Evolutionary conservation across 225 moss, liverwort and hornwort genomes (phyloP).

Genomic region (Physcomitrellopsis africana): DNA sequence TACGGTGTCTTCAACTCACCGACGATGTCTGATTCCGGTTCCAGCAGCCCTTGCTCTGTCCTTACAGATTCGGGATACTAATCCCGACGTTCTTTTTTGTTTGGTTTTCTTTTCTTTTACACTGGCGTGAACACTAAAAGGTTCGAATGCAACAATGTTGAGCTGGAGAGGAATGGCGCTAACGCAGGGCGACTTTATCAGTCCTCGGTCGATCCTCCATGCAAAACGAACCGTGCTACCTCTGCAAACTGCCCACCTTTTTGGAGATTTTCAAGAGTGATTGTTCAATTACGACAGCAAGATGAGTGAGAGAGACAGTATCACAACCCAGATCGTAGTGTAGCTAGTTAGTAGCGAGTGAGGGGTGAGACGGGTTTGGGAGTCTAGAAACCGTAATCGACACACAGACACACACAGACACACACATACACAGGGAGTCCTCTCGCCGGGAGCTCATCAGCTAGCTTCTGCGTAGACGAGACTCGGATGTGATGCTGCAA

Average conservation of each 20-base stretch:
- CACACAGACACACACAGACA: too few species aligned
- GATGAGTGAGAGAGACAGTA: background rate
- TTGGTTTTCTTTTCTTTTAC: background rate
- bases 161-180: constrained; percentile 49
- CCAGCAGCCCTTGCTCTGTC: constrained; percentile 33
- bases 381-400: background rate
- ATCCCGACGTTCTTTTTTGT: background rate
- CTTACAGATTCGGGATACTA: background rate
- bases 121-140: background rate
- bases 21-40: constrained; percentile 31
- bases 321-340: too few species aligned
- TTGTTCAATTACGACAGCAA: background rate
- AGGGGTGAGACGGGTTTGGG: too few species aligned
- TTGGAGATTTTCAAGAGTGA: background rate
- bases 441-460: constrained; percentile 8
- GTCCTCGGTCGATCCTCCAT: constrained; percentile 49
- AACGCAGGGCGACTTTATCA: constrained; percentile 28
- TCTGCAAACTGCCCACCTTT: background rate
- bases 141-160: background rate
- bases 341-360: too few species aligned
- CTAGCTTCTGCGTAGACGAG: constrained; percentile 31
- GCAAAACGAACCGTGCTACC: constrained; percentile 1
- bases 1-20: constrained; percentile 17
- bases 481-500: constrained; percentile 38
- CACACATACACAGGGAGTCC: constrained; percentile 29